Evolutionary conservation across 352 stramenopile genomes (phyloP).

Genomic region (Pythium chondricola): DNA sequence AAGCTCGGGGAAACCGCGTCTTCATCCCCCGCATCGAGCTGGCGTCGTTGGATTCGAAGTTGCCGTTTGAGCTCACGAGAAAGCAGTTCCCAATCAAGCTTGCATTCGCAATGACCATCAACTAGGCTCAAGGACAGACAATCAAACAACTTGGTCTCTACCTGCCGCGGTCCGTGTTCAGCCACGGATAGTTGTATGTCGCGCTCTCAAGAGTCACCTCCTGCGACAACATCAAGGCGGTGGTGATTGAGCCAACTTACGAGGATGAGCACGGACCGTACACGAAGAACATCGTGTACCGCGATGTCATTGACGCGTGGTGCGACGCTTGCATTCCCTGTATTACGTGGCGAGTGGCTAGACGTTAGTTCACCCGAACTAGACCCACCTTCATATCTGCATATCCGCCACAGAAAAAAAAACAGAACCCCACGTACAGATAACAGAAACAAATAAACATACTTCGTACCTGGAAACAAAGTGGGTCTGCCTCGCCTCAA

Average conservation of each 20-base stretch:
- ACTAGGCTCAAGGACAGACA: conserved; percentile 3
- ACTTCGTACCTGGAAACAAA: background rate
- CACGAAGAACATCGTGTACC: conserved; percentile 3
- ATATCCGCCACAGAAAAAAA: no score
- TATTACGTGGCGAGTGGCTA: background rate
- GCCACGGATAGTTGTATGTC: conserved; percentile 1
- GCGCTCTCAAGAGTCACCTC: background rate
- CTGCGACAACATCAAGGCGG: background rate
- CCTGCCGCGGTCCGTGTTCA: background rate
- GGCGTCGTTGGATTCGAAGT: background rate
- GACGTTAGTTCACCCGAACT: background rate
- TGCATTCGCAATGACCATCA: conserved; percentile 4
- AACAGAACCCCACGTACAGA: no score
- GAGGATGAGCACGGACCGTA: background rate
- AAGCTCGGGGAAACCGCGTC: background rate
- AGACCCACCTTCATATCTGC: no score
- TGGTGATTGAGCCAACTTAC: background rate
- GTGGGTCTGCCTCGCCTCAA: no score
- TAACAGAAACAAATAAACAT: background rate
- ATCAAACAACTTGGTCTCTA: background rate
- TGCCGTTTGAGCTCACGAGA: background rate
- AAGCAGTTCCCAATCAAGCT: conserved; percentile 1
- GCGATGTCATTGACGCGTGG: background rate
- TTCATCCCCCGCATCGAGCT: background rate
- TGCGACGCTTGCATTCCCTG: background rate